phyloP scores from a whole-genome alignment of 768 basidiomycete genomes.

The Neoboletus subvelutipes region DNA sequence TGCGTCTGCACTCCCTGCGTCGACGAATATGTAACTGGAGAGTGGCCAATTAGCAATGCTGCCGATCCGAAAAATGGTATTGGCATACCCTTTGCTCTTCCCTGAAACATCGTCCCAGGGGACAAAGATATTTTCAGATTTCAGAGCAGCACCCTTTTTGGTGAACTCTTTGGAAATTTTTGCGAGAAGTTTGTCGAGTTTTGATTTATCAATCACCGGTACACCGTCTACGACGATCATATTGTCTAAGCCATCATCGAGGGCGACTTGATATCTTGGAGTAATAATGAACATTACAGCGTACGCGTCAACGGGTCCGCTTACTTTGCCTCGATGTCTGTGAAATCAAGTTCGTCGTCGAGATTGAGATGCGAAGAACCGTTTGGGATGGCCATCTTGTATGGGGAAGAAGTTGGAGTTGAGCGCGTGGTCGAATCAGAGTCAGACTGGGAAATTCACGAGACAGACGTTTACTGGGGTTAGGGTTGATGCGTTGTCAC shows the following conservation, averaged over 20 bases:
- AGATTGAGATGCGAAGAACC: constrained; percentile 32
- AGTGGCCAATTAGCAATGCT: background rate
- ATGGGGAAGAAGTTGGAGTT: background rate
- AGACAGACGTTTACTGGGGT: no score
- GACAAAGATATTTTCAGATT: constrained; percentile 75
- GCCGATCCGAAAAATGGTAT: background rate
- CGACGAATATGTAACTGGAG: constrained; percentile 77
- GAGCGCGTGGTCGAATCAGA: background rate
- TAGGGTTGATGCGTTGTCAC: background rate
- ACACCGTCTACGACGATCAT: constrained; percentile 91
- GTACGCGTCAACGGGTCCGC: constrained; percentile 17
- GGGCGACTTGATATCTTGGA: constrained; percentile 80
- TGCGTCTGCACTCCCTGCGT: constrained; percentile 68
- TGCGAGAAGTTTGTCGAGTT: constrained; percentile 76
- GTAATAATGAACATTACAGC: constrained; percentile 6
- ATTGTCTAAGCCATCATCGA: constrained; percentile 87
- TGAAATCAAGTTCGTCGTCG: constrained; percentile 78
- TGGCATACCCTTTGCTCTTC: constrained; percentile 87
- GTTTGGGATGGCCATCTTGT: constrained; percentile 48
- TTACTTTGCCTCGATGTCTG: constrained; percentile 86
- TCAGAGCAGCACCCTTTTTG: constrained; percentile 75
- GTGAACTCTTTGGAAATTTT: constrained; percentile 84
- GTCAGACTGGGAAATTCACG: background rate
- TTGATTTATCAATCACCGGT: constrained; percentile 84
- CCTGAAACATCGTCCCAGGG: constrained; percentile 83